Evolutionary conservation across 2,329 filamentous ascomycete species (phyloP), one percentile per base, ranked within the genome.

Genomic region (Pestalotiopsis sp.): DNA sequence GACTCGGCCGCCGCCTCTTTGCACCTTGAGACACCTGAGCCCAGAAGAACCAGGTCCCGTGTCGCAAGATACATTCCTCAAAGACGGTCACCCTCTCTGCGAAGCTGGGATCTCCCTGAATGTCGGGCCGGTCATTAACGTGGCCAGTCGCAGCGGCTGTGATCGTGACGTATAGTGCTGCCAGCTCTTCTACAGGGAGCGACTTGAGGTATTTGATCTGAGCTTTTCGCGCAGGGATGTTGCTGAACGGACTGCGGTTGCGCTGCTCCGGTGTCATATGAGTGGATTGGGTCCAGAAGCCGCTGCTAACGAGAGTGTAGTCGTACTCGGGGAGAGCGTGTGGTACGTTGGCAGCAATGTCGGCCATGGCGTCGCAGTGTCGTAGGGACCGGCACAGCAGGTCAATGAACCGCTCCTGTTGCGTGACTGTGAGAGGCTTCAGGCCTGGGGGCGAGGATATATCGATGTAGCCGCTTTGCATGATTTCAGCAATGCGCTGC

Each of bases 11-110:
- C 20, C 45, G 17, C 7, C 45, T 52, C 20, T 20, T 52, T 52
- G 14, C 20, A 6, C 27, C 38, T 62, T 38, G 59, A 12, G 27
- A 20, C 4, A 73, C 58, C 39, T 73, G 66, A 7, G 69, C 67
- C 74, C 74, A 74, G 2, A 75, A 31, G 31, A 75, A 77, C 76
- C 76, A 78, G 2, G 76, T 72, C 12, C 77, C 77, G 61, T 78
- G 76, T 0, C 77, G 73, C 7, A 78, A 66, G 9, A 75, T 52
- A 23, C 69, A 74, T 65, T 78, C 77, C 61, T 77, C 71, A 23
- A 75, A 73, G 7, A 75, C 59, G 1, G 67, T 71, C 17, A 68
- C 69, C 6, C 66, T 67, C 68, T 78, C 75, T 9, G 9, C 59
- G 23, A 69, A 61, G 9, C 11, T 45, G 5, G 69, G 65, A 31